Evolutionary conservation across 352 stramenopile genomes (phyloP), one percentile per base, ranked within the genome.

Genomic region (Globisporangium echinulatum): DNA sequence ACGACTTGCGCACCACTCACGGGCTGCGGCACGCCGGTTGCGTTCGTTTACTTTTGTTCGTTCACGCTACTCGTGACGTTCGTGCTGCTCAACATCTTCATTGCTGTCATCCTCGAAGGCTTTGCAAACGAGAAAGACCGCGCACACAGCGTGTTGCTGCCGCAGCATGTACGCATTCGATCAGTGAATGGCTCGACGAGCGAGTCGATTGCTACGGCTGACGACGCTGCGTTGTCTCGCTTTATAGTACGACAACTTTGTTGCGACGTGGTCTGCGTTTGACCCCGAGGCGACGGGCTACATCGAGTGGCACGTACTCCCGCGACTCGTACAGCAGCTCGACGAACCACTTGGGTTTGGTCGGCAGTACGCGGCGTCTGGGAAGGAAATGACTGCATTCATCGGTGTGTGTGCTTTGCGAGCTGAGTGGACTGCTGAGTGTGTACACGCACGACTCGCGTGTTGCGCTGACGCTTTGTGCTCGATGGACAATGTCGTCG

Each of bases 21-120:
- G 63, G 83, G 83, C 15, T 95, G 85, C 53, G 73, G 75, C 13
- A 62, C 66, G 11, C 56, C 50, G 2, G 65, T 79, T 17, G 67
- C 78, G 9, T 85, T 73, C 54, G 51, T 77, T 7, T 89, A 88
- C 59, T 85, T 80, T 58, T 95, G 90, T 64, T 90, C 71, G 8
- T 75, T 97, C 64, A 92, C 76, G 3, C 59, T 96, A 63, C 67
- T 92, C 15, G 79, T 96, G 40, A 88, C 75, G 3, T 95, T 87
- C 59, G 66, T 96, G 38, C 67, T 95, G 46, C 65, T 96, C 54
- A 95, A 96, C 66, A 80, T 96, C 58, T 94, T 96, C 66, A 88
- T 96, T 52, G 86, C 77, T 53, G 78, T 95, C 54, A 88, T 96
- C 39, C 74, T 96, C 19, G 81, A 94, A 52, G 82, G 78, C 13